Conservation (phyloP, 2,329 filamentous ascomycete genomes). For the Dactylellina sp. region DNA sequence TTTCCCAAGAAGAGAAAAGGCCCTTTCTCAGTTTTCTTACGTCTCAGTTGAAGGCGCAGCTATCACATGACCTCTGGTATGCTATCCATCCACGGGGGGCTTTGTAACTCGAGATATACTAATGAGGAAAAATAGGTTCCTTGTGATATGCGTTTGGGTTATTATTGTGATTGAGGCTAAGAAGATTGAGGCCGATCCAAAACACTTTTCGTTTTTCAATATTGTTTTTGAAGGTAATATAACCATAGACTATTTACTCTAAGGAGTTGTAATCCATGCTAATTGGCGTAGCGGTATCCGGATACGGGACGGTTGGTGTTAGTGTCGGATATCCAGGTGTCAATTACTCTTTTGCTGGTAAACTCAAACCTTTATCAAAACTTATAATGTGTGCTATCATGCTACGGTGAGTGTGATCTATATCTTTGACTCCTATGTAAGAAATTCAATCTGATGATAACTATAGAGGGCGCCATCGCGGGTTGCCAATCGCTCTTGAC, state of each 20-base stretch:
- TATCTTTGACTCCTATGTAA: background rate
- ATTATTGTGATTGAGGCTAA: constrained; percentile 57
- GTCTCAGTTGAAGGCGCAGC: constrained; percentile 28
- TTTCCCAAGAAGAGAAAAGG: constrained; percentile 24
- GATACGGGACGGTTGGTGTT: constrained; percentile 59
- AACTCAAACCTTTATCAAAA: constrained; percentile 57
- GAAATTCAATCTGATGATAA: background rate
- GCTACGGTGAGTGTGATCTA: constrained; percentile 44
- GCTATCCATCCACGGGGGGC: background rate
- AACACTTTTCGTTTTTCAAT: constrained; percentile 58
- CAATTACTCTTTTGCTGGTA: constrained; percentile 58
- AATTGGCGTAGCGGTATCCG: constrained; percentile 54
- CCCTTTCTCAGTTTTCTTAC: constrained; percentile 24
- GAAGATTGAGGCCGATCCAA: constrained; percentile 55
- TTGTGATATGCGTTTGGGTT: constrained; percentile 46
- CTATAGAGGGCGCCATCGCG: constrained; percentile 47
- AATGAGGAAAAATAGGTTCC: constrained; percentile 20
- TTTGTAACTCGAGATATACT: background rate
- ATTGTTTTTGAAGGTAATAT: constrained; percentile 58
- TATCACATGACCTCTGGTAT: constrained; percentile 46
- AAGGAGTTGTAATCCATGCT: background rate
- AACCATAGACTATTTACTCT: background rate
- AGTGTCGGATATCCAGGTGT: constrained; percentile 56
- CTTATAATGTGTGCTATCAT: constrained; percentile 58
- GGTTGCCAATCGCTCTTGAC: constrained; percentile 47